A percentile compares a stretch with the other conserved stretches of the same genome.
Evolutionary conservation across 2,329 filamentous ascomycete species (phyloP).

Genomic region (Elsinoe arachidis): DNA sequence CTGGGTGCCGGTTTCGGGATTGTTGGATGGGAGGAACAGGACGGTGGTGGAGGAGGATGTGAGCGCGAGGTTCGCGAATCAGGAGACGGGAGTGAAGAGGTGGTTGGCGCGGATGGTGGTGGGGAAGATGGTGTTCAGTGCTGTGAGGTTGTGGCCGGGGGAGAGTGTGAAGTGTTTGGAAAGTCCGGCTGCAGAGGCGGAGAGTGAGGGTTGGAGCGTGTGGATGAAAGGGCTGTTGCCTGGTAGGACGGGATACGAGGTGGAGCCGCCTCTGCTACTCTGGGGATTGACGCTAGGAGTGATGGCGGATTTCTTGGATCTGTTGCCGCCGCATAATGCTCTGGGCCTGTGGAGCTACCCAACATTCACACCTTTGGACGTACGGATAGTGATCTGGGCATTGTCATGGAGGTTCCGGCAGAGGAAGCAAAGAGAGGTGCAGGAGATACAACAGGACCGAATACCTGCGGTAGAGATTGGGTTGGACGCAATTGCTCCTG

Average conservation of each 20-base stretch:
- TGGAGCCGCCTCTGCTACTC: slow-evolving; percentile 46
- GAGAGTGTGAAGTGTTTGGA: slow-evolving; percentile 50
- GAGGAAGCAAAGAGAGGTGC: slow-evolving; percentile 33
- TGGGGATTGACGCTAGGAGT: slow-evolving; percentile 63
- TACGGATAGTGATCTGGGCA: slow-evolving; percentile 51
- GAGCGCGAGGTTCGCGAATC: slow-evolving; percentile 51
- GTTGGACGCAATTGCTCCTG: slow-evolving; percentile 20
- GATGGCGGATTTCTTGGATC: slow-evolving; percentile 58
- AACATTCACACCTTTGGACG: slow-evolving; percentile 56
- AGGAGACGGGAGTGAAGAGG: slow-evolving; percentile 46
- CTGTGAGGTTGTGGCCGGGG: slow-evolving; percentile 53
- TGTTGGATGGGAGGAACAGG: slow-evolving; percentile 52
- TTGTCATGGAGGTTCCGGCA: slow-evolving; percentile 51
- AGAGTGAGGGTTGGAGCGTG: not conserved
- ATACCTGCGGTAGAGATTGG: slow-evolving; percentile 21
- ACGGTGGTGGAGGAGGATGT: slow-evolving; percentile 57
- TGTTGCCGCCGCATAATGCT: slow-evolving; percentile 55
- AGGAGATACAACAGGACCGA: slow-evolving; percentile 11
- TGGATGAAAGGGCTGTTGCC: not conserved
- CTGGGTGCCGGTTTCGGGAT: slow-evolving; percentile 56
- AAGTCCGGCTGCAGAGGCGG: slow-evolving; percentile 20
- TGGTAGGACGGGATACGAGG: slow-evolving; percentile 1
- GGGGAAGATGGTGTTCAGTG: slow-evolving; percentile 60
- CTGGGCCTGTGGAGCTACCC: slow-evolving; percentile 59
- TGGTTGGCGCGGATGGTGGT: slow-evolving; percentile 49